Base-by-base conservation (phyloP, 2,329 filamentous ascomycete species). In the Paraphaeosphaeria minitans region DNA sequence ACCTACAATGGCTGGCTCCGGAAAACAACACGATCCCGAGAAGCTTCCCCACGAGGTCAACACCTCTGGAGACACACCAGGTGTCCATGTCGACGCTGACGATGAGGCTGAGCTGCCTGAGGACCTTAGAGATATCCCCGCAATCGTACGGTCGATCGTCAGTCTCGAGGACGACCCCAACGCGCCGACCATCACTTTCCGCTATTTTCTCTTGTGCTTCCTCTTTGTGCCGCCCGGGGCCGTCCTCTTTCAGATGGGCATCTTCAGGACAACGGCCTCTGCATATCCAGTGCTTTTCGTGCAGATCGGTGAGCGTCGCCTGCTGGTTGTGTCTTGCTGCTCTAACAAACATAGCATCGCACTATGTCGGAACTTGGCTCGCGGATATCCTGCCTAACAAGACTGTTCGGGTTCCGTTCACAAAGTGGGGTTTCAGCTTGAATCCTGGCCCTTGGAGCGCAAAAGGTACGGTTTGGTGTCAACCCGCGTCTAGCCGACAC, bases 261-360 rank as follows among this genome's bases (percentile, higher is more conserved):
- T 81, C 50, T 87, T 81, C 65, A 80, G 85, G 46, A 87, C 85
- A 1, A 87, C 85, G 0, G 81, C 80, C 45, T 83, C 84, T 0
- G 81, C 82, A 0, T 88, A 87, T 66, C 85, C 84, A 0, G 81
- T 87, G 49, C 87, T 87, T 69, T 87, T 88, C 60, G 85, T 87
- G 33, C 83, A 85, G 64, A 84, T 86, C 19, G 62, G 62, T 63
- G 53, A 24, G 53, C 16, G 19, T 33, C 21, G 4, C 8, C 7
- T 31, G 24, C 19, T 24, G 10, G 4, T 10, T 16, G 9, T 24
- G 14, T 14, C 21, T 24, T n/a, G 3, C 41, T 19, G 24, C 31
- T 19, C 33, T 21, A 13, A 43, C 56, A 59, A 24, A 61, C 14
- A 16, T 39, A 51, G 83, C 83, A 0, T 83, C 80, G 48, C 84